Evolutionary conservation across 2,329 filamentous ascomycete species (phyloP).

Genomic region (Magnaporthales sp.): DNA sequence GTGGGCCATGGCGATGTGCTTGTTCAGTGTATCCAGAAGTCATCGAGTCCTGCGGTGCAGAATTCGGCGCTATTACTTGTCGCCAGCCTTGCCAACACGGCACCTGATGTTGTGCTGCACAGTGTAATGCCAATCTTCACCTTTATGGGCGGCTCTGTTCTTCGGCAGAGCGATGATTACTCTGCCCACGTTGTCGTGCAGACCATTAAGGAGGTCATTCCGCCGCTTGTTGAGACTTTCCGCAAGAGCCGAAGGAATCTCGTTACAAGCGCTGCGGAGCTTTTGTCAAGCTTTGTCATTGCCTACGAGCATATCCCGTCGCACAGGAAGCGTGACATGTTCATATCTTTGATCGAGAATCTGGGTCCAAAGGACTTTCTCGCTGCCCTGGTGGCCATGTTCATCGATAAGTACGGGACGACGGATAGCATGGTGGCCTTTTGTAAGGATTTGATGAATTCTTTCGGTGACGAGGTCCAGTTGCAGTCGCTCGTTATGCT

Average conservation of each 20-base stretch:
- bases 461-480: constrained; percentile 67
- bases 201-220: constrained; percentile 90
- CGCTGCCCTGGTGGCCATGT: constrained; percentile 78
- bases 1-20: constrained; percentile 82
- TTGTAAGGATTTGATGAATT: constrained; percentile 61
- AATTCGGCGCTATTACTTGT: constrained; percentile 84
- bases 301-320: constrained; percentile 94
- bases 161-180: constrained; percentile 92
- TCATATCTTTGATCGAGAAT: constrained; percentile 76
- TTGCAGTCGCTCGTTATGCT: constrained; percentile 71
- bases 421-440: constrained; percentile 68
- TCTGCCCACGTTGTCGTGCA: constrained; percentile 93
- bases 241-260: constrained; percentile 70
- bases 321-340: constrained; percentile 74
- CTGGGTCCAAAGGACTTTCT: constrained; percentile 81
- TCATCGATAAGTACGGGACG: constrained; percentile 82
- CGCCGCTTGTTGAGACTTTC: constrained; percentile 79
- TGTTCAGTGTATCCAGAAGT: constrained; percentile 88
- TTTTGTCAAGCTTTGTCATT: constrained; percentile 91
- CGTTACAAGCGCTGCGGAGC: constrained; percentile 74
- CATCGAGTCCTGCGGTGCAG: constrained; percentile 86
- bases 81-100: constrained; percentile 75
- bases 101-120: constrained; percentile 85
- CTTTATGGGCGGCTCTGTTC: constrained; percentile 87
- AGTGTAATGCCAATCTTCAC: constrained; percentile 99